phyloP scores from a whole-genome alignment of 352 stramenopile species.

The Bremia lactucae region DNA sequence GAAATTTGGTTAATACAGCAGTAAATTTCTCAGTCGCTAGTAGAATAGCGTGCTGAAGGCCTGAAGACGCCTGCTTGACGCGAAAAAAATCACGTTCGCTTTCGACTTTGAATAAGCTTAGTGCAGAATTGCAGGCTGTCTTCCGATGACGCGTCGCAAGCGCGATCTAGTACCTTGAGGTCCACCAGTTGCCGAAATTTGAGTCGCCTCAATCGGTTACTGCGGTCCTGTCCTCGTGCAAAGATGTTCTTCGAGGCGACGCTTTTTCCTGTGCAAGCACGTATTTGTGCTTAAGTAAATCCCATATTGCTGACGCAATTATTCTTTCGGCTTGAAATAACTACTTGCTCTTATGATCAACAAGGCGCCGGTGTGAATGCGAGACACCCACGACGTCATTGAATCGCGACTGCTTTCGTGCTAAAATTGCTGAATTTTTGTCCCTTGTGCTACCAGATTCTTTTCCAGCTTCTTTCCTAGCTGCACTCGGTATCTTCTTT shows the following conservation, averaged over 20 bases:
- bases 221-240: constrained; percentile 45
- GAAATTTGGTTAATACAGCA: constrained; percentile 64
- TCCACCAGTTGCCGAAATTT: constrained; percentile 79
- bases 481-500: constrained; percentile 56
- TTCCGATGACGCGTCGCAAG: constrained; percentile 58
- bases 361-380: constrained; percentile 66
- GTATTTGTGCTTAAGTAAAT: constrained; percentile 82
- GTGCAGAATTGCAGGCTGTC: constrained; percentile 66
- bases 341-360: constrained; percentile 49
- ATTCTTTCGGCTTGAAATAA: constrained; percentile 77
- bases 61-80: constrained; percentile 39
- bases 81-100: constrained; percentile 37
- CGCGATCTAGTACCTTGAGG: constrained; percentile 84
- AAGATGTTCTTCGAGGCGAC: constrained; percentile 57
- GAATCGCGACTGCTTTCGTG: constrained; percentile 90
- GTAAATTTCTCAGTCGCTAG: constrained; percentile 81
- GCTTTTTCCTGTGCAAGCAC: constrained; percentile 73
- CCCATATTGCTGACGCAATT: constrained; percentile 74
- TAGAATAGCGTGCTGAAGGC: constrained; percentile 67
- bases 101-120: constrained; percentile 59
- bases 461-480: constrained; percentile 24
- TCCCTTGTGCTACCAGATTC: constrained; percentile 30
- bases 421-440: constrained; percentile 87
- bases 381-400: constrained; percentile 79
- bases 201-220: constrained; percentile 70